These are phyloP conservation scores for Thraustochytrium sp. DNA, from an alignment of 352 stramenopile species.

Conservation along the genomic window DNA sequence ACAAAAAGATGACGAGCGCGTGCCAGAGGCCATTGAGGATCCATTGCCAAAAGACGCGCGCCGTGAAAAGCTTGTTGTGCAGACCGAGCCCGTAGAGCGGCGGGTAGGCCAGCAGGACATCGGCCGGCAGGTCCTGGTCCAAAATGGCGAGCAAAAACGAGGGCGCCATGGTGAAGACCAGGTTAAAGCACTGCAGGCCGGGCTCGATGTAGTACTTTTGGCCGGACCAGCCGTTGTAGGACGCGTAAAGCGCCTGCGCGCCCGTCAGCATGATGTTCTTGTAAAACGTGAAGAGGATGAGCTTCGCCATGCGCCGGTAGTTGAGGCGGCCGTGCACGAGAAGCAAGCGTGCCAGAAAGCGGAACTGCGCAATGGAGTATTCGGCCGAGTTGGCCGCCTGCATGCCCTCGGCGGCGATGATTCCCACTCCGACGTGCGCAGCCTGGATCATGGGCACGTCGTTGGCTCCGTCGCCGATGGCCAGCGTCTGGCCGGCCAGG, in stretches of 20 bases:
- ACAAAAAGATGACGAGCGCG: background rate
- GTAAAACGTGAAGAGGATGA: constrained; percentile 97
- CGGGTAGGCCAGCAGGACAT: background rate
- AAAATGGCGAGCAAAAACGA: constrained; percentile 30
- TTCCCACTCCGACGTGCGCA: constrained; percentile 94
- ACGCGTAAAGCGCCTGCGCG: constrained; percentile 81
- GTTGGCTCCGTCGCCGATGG: constrained; percentile 95
- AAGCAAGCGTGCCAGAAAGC: constrained; percentile 82
- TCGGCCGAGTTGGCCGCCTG: constrained; percentile 97
- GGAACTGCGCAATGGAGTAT: constrained; percentile 97
- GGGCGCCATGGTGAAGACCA: constrained; percentile 24
- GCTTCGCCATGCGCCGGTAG: constrained; percentile 90
- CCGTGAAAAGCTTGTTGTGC: constrained; percentile 17
- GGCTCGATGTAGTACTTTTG: constrained; percentile 39
- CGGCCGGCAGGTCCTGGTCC: constrained; percentile 11
- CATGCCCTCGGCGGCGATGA: constrained; percentile 96
- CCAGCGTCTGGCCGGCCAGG: constrained; percentile 57
- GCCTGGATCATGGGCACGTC: constrained; percentile 99
- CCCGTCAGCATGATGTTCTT: constrained; percentile 95
- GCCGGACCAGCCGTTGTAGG: constrained; percentile 87
- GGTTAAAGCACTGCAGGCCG: constrained; percentile 33
- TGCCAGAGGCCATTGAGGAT: constrained; percentile 31
- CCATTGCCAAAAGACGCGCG: constrained; percentile 26
- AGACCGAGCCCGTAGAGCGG: background rate
- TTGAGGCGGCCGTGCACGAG: constrained; percentile 98